These are phyloP conservation scores for Arachnopeziza araneosa DNA, from an alignment of 2,329 filamentous ascomycete genomes.

Conservation along the genomic window DNA sequence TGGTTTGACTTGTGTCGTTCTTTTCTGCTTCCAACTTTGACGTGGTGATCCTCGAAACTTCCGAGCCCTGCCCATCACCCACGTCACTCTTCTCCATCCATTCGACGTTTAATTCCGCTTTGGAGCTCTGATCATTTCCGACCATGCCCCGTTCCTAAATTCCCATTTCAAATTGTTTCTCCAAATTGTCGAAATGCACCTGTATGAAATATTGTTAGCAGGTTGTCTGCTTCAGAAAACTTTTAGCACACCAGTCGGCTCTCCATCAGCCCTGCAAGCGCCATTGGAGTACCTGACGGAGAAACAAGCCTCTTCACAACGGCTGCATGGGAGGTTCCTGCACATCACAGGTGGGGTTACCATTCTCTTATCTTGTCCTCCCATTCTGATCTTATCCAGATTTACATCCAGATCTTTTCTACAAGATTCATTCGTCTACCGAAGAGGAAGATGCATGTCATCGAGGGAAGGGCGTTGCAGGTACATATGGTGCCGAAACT, in stretches of 20 bases:
- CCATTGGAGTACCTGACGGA: neutral
- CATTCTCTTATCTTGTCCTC: slow-evolving; percentile 16
- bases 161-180: neutral
- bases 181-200: neutral
- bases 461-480: slow-evolving; percentile 67
- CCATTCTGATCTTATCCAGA: slow-evolving; percentile 48
- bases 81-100: neutral
- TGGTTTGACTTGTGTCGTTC: neutral
- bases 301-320: slow-evolving; percentile 20
- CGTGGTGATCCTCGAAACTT: neutral
- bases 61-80: neutral
- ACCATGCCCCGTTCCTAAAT: neutral
- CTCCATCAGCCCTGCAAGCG: neutral
- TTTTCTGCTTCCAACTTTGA: neutral
- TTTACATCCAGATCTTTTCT: slow-evolving; percentile 85
- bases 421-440: slow-evolving; percentile 72
- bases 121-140: too few species aligned
- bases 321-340: slow-evolving; percentile 70
- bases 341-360: slow-evolving; percentile 72
- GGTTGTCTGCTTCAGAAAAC: neutral
- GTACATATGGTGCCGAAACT: slow-evolving; percentile 77
- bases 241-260: neutral
- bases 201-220: neutral
- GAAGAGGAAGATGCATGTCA: slow-evolving; percentile 70
- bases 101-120: neutral